Conservation (phyloP, 306 rosid species). For the Arachis hypogaea region DNA sequence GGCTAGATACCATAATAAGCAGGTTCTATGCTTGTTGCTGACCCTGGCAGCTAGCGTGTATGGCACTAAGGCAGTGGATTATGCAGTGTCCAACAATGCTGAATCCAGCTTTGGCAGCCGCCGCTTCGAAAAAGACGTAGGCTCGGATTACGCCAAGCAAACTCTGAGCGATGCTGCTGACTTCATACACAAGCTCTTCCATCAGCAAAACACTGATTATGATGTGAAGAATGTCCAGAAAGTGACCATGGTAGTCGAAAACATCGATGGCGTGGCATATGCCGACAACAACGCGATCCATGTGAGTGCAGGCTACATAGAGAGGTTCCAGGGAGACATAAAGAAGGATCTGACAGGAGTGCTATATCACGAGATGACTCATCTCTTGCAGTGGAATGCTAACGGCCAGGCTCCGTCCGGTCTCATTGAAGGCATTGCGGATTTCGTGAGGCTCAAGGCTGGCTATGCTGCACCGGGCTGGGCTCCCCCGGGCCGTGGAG, state of each 20-base stretch:
- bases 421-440: slow-evolving; percentile 52
- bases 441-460: slow-evolving; percentile 52
- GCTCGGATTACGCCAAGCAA: slow-evolving; percentile 36
- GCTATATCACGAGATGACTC: slow-evolving; percentile 55
- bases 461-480: slow-evolving; percentile 29
- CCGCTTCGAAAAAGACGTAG: slow-evolving; percentile 43
- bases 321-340: slow-evolving; percentile 10
- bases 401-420: slow-evolving; percentile 38
- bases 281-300: slow-evolving; percentile 43
- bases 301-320: slow-evolving; percentile 32
- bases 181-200: slow-evolving; percentile 43
- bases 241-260: slow-evolving; percentile 41
- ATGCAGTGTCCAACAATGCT: slow-evolving; percentile 36
- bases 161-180: slow-evolving; percentile 35
- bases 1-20: slow-evolving; percentile 32
- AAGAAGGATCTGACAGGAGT: slow-evolving; percentile 45
- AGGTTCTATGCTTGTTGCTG: slow-evolving; percentile 30
- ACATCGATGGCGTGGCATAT: slow-evolving; percentile 39
- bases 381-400: slow-evolving; percentile 48
- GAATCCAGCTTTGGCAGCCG: slow-evolving; percentile 27
- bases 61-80: slow-evolving; percentile 31
- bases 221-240: slow-evolving; percentile 35
- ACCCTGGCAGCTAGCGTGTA: slow-evolving; percentile 27
- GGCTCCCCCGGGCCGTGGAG: slow-evolving; percentile 38
- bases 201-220: slow-evolving; percentile 14